Percentiles rank a stretch among this genome's conserved stretches.
Conservation (phyloP, 345 rosid species). For the Triadica sebifera region DNA sequence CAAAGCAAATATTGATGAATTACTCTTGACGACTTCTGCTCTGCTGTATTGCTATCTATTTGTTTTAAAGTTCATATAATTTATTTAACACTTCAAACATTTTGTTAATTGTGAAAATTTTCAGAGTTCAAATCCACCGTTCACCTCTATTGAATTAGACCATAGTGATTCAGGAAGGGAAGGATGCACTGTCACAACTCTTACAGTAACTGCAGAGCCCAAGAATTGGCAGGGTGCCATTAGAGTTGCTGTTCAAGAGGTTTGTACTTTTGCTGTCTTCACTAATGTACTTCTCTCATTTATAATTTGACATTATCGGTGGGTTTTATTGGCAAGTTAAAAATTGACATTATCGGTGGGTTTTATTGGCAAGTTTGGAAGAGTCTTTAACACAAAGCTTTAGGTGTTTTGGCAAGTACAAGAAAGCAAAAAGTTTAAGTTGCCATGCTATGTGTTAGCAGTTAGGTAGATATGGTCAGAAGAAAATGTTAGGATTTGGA, state of each 20-base stretch:
- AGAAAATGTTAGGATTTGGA: not conserved
- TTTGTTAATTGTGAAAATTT: slow-evolving; percentile 29
- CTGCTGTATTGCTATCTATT: not conserved
- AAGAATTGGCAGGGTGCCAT: slow-evolving; percentile 95
- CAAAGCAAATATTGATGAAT: not conserved
- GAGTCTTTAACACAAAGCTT: not conserved
- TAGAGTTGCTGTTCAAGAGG: slow-evolving; percentile 97
- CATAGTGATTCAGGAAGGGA: slow-evolving; percentile 99
- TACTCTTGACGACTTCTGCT: not conserved
- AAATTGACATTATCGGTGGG: not conserved
- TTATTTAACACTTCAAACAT: slow-evolving; percentile 7
- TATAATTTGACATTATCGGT: not conserved
- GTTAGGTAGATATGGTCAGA: not conserved
- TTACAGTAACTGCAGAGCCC: slow-evolving; percentile 97
- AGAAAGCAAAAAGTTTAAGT: too few relatives aligned
- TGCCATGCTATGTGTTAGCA: not conserved
- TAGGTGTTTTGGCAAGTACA: not conserved
- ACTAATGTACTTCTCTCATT: not conserved
- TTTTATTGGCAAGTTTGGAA: not conserved
- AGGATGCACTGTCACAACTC: slow-evolving; percentile 99
- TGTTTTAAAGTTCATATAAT: not conserved
- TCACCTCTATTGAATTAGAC: slow-evolving; percentile 96
- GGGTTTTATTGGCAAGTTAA: not conserved
- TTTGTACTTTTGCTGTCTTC: slow-evolving; percentile 31
- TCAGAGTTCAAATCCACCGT: slow-evolving; percentile 99